These are phyloP conservation scores for Bipolaris cookei DNA, from an alignment of 2,329 filamentous ascomycete species.

Conservation along the genomic window DNA sequence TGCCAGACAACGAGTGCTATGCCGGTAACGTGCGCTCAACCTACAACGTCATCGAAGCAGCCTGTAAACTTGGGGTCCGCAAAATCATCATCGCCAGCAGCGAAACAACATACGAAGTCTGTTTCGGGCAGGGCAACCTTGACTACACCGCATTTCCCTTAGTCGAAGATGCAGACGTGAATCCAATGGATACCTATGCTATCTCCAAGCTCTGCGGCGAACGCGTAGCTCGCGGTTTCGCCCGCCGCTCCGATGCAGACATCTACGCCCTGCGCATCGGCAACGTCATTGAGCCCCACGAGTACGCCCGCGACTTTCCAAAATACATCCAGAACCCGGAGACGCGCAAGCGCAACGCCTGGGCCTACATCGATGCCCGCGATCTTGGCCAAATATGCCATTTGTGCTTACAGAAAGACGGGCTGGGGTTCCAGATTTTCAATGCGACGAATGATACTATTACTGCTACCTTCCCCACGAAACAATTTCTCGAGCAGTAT, in stretches of 20 bases:
- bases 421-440: slow-evolving; percentile 67
- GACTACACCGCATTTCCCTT: slow-evolving; percentile 65
- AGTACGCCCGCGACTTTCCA: slow-evolving; percentile 63
- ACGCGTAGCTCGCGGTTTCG: slow-evolving; percentile 62
- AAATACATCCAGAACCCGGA: slow-evolving; percentile 59
- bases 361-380: slow-evolving; percentile 68
- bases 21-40: slow-evolving; percentile 61
- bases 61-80: slow-evolving; percentile 65
- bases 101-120: slow-evolving; percentile 67
- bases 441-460: slow-evolving; percentile 69
- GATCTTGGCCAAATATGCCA: slow-evolving; percentile 69
- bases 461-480: slow-evolving; percentile 60
- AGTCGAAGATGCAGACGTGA: slow-evolving; percentile 64
- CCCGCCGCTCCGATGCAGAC: slow-evolving; percentile 61
- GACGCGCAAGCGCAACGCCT: slow-evolving; percentile 63
- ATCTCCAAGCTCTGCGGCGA: slow-evolving; percentile 67
- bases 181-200: slow-evolving; percentile 68
- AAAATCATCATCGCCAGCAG: slow-evolving; percentile 67
- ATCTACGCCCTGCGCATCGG: slow-evolving; percentile 68
- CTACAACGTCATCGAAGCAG: slow-evolving; percentile 69
- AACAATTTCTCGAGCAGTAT: slow-evolving; percentile 58
- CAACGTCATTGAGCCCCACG: slow-evolving; percentile 66
- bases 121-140: slow-evolving; percentile 64
- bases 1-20: slow-evolving; percentile 67
- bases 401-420: slow-evolving; percentile 59